Percentiles rank a stretch among this genome's conserved stretches.
phyloP scores from a whole-genome alignment of 768 basidiomycete species.

The Tricholoma sp. region DNA sequence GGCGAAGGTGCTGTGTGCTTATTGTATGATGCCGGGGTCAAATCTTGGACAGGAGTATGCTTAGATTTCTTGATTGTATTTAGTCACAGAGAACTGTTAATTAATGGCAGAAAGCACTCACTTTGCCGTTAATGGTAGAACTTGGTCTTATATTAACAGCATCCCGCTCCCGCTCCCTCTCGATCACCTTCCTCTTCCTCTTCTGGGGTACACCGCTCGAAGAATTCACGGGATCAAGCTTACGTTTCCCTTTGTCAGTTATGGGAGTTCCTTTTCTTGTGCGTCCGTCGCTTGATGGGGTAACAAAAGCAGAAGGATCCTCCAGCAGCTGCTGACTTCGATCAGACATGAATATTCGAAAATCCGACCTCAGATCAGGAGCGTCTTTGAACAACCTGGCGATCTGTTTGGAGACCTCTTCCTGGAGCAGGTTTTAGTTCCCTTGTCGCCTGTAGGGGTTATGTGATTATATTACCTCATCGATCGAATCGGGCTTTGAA shows the following conservation, averaged over 20 bases:
- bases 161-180: constrained; percentile 42
- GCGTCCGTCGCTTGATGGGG: constrained; percentile 19
- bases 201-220: constrained; percentile 52
- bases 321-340: constrained; percentile 45
- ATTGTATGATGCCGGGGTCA: constrained; percentile 33
- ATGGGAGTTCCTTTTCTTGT: constrained; percentile 31
- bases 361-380: constrained; percentile 68
- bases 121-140: constrained; percentile 34
- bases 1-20: constrained; percentile 28
- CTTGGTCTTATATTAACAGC: constrained; percentile 26
- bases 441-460: constrained; percentile 6
- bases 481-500: constrained; percentile 51
- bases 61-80: constrained; percentile 32
- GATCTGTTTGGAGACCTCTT: constrained; percentile 66
- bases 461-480: constrained; percentile 40
- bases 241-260: constrained; percentile 41
- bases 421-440: constrained; percentile 29
- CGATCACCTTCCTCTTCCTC: constrained; percentile 59
- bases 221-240: constrained; percentile 33
- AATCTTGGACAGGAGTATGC: constrained; percentile 33
- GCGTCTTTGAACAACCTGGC: constrained; percentile 69
- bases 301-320: constrained; percentile 27
- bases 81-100: constrained; percentile 1
- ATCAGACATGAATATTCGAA: constrained; percentile 71
- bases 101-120: constrained; percentile 12